Base-by-base conservation (phyloP, 2,329 filamentous ascomycete genomes). In the Beauveria caledonica region DNA sequence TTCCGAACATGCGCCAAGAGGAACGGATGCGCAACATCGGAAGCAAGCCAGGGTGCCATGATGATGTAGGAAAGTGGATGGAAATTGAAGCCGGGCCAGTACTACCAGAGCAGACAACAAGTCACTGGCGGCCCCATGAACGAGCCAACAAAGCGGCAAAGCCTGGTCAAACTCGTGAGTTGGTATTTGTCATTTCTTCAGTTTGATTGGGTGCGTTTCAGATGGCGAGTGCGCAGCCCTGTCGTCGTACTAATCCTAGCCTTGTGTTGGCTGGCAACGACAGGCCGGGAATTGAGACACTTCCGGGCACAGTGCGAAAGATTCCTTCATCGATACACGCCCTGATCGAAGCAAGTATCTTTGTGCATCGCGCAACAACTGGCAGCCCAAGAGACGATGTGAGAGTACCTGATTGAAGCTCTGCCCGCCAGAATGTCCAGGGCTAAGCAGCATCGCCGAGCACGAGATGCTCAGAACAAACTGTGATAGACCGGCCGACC, bases 81-180 rank as follows among this genome's bases (percentile, higher is more conserved):
- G 53, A 73, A 68, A 33, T 78, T 74, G 65, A 79, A 82, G 11
- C 72, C 73, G 3, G 77, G 78, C 79, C 79, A 81, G 64, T 74
- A 74, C 70, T 74, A 78, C 77, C 77, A 80, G n/a, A 77, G 67
- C 48, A 78, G 63, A 9, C 67, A 67, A 57, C 74, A 76, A 48
- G 69, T 70, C 11, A 73, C 60, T 5, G 74, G 69, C 19, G 80
- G 68, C 2, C 78, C 77, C 61, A 74, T 67, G 9, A 78, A 56
- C 1, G 77, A 75, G 5, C 78, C 78, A 2, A 76, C 60, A 13
- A 73, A 71, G 55, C 79, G 74, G 36, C 72, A 75, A 33, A 76
- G 70, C 77, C 78, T 81, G 33, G 15, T n/a, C 10, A 6, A 13
- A 36, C 33, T 13, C 11, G 33, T 36, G 29, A 33, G 10, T 33